Evolutionary conservation across 2,329 filamentous ascomycete genomes (phyloP).

Genomic region (Graphiopsis chlorocephala): DNA sequence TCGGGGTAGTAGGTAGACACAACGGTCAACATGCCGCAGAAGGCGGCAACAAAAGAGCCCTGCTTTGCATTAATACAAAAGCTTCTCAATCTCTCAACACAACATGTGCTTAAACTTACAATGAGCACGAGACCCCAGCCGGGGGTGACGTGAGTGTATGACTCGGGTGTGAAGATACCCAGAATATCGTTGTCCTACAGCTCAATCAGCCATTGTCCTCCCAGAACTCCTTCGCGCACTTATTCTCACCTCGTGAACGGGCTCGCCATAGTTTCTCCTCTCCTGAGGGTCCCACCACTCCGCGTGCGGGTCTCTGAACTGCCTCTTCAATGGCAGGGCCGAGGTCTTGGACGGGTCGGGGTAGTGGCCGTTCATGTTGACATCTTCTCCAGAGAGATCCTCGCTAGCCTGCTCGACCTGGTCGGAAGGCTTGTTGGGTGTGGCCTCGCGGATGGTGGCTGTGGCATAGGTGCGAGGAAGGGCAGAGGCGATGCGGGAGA

Average conservation of each 20-base stretch:
- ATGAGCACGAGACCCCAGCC: constrained; percentile 65
- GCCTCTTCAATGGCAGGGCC: constrained; percentile 68
- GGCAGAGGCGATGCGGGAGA: constrained; percentile 23
- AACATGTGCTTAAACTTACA: constrained; percentile 16
- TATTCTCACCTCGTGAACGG: constrained; percentile 67
- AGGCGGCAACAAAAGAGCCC: constrained; percentile 41
- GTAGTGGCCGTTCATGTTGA: constrained; percentile 68
- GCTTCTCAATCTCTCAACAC: not conserved
- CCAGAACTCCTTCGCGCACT: not conserved
- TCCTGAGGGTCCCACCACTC: constrained; percentile 99
- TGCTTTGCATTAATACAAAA: constrained; percentile 5
- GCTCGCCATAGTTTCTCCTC: constrained; percentile 93
- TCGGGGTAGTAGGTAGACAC: constrained; percentile 45
- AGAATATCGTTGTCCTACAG: constrained; percentile 77
- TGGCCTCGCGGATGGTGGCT: constrained; percentile 20
- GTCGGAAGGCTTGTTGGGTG: constrained; percentile 25
- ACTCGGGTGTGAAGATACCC: constrained; percentile 82
- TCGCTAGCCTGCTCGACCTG: constrained; percentile 30
- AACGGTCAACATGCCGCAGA: constrained; percentile 38
- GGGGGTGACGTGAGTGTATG: constrained; percentile 80
- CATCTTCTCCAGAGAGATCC: constrained; percentile 27
- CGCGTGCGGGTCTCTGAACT: constrained; percentile 87
- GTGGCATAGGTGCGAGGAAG: constrained; percentile 28
- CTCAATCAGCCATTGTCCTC: constrained; percentile 9
- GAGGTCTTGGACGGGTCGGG: constrained; percentile 63